These are phyloP conservation scores for Austroboletus novae-zelandiae DNA, from an alignment of 1,284 basidiomycete genomes.

Conservation along the genomic window DNA sequence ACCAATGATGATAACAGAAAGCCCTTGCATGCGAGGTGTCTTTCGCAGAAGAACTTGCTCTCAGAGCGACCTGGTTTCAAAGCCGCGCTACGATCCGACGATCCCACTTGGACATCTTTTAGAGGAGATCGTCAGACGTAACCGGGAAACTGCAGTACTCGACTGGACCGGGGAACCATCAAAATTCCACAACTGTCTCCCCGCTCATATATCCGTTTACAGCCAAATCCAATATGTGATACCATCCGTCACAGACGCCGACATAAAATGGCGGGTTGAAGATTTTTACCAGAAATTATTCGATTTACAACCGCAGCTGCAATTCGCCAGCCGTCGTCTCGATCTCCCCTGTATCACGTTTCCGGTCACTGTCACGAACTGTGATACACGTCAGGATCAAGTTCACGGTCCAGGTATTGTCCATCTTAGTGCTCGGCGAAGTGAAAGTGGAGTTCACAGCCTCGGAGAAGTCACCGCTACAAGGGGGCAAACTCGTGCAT, in stretches of 20 bases:
- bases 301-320: neutral
- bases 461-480: neutral
- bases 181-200: neutral
- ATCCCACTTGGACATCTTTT: neutral
- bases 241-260: neutral
- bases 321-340: neutral
- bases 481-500: neutral
- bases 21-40: no score
- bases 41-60: no score
- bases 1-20: no score
- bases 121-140: neutral
- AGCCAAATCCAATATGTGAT: neutral
- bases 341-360: neutral
- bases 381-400: neutral
- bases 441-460: neutral
- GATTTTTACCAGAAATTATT: neutral
- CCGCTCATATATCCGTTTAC: neutral
- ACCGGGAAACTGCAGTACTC: neutral
- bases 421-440: neutral
- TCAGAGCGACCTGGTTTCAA: neutral
- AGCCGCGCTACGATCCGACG: neutral
- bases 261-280: neutral
- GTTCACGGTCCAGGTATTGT: neutral
- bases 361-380: neutral
- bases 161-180: neutral